Evolutionary conservation across 176 grass and related monocot species (phyloP).

Genomic region (Urochloa ruziziensis): DNA sequence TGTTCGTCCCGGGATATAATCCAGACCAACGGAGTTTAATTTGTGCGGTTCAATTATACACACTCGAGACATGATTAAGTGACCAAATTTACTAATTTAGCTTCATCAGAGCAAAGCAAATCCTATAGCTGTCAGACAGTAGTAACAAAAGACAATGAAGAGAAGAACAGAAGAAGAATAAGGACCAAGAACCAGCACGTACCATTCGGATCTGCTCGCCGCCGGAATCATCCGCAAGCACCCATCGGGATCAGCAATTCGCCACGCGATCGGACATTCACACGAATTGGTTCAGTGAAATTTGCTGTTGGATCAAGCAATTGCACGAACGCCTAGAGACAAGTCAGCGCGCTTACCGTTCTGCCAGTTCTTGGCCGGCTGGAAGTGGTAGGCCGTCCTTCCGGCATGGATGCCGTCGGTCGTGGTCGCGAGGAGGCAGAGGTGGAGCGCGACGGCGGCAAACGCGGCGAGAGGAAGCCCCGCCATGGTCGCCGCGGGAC

Average conservation of each 20-base stretch:
- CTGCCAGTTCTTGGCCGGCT: constrained; percentile 77
- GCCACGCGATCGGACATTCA: neutral
- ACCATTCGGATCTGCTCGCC: constrained; percentile 79
- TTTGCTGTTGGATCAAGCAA: neutral
- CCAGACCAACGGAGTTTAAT: neutral
- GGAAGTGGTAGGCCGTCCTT: constrained; percentile 91
- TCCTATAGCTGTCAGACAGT: neutral
- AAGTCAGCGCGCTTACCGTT: constrained; percentile 47
- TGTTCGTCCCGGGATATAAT: too few relatives aligned
- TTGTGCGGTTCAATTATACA: neutral
- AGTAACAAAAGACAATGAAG: neutral
- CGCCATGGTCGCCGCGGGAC: constrained; percentile 10
- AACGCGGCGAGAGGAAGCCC: constrained; percentile 18
- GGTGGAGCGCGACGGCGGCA: constrained; percentile 1
- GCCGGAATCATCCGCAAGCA: neutral
- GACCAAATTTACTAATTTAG: neutral
- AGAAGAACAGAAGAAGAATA: neutral
- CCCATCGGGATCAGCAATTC: neutral
- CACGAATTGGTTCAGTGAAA: neutral
- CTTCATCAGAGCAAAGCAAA: neutral
- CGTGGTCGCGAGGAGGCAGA: neutral
- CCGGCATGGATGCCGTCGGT: neutral
- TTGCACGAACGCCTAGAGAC: too few relatives aligned
- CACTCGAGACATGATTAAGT: neutral
- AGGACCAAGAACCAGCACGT: neutral